phyloP scores from a whole-genome alignment of 768 basidiomycete species.

The Leccinellum rugosiceps region DNA sequence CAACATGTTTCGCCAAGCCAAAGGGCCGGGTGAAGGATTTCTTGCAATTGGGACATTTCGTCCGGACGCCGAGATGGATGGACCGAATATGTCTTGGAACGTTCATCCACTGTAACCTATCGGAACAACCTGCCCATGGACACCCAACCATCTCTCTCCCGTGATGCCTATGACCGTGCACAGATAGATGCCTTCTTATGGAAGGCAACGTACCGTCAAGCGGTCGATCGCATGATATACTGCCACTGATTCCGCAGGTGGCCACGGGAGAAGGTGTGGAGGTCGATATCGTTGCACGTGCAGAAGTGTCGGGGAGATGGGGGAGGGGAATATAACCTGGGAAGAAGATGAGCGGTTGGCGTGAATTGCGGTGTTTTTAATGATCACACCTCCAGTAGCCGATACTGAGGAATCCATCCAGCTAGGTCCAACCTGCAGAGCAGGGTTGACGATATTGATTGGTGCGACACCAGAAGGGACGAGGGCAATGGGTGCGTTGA shows the following conservation, averaged over 20 bases:
- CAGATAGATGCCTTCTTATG: constrained; percentile 1
- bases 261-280: not conserved
- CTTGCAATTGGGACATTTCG: constrained; percentile 7
- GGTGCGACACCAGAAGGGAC: not conserved
- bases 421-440: not conserved
- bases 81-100: constrained; percentile 10
- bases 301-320: not conserved
- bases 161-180: constrained; percentile 5
- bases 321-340: not conserved
- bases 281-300: not conserved
- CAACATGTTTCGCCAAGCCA: constrained; percentile 9
- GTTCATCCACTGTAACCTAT: constrained; percentile 7
- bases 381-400: not conserved
- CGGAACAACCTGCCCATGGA: constrained; percentile 6
- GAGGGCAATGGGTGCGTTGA: not conserved
- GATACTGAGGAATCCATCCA: constrained; percentile 1
- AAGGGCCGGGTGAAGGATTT: constrained; percentile 10
- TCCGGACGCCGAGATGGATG: constrained; percentile 7
- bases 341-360: not conserved
- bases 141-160: constrained; percentile 1
- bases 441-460: not conserved
- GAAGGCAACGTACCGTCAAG: constrained; percentile 2
- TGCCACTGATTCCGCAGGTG: not conserved
- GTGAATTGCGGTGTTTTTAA: not conserved
- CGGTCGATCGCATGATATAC: not conserved